Conservation (phyloP, 352 stramenopile species). For the Hyaloperonospora brassicae region DNA sequence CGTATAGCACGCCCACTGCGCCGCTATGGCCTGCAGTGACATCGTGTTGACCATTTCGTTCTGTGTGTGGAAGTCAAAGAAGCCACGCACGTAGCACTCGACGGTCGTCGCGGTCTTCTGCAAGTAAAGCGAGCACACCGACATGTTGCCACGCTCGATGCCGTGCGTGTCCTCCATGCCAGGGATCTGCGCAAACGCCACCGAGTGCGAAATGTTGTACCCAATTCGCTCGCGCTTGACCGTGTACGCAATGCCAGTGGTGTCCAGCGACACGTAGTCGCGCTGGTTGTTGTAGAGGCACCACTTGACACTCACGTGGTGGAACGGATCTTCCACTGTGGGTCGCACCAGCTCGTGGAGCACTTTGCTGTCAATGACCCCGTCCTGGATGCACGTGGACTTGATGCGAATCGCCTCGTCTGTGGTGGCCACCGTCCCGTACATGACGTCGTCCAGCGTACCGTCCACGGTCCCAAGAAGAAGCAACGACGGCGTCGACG, state of each 20-base stretch:
- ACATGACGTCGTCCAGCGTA: conserved; percentile 60
- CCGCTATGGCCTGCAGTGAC: conserved; percentile 28
- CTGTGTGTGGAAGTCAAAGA: conserved; percentile 42
- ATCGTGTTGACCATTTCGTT: conserved; percentile 36
- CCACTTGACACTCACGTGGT: conserved; percentile 46
- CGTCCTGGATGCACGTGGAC: conserved; percentile 41
- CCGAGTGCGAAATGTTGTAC: conserved; percentile 50
- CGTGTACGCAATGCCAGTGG: conserved; percentile 30
- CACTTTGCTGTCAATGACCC: conserved; percentile 42
- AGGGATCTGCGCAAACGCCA: conserved; percentile 39
- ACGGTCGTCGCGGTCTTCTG: conserved; percentile 38
- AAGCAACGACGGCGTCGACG: conserved; percentile 39
- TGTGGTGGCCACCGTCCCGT: conserved; percentile 33
- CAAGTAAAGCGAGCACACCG: conserved; percentile 38
- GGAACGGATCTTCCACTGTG: conserved; percentile 36
- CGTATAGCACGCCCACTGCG: conserved; percentile 29
- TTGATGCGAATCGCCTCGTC: conserved; percentile 46
- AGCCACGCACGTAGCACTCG: conserved; percentile 41
- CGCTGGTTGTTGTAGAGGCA: conserved; percentile 34
- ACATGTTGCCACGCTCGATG: conserved; percentile 44
- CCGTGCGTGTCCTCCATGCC: conserved; percentile 27
- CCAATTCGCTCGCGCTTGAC: conserved; percentile 31
- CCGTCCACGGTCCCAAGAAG: conserved; percentile 45
- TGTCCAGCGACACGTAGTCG: conserved; percentile 51
- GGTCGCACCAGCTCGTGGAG: conserved; percentile 39